These are phyloP conservation scores for Pterocarpus santalinus DNA, from an alignment of 306 rosid species.

Conservation along the genomic window DNA sequence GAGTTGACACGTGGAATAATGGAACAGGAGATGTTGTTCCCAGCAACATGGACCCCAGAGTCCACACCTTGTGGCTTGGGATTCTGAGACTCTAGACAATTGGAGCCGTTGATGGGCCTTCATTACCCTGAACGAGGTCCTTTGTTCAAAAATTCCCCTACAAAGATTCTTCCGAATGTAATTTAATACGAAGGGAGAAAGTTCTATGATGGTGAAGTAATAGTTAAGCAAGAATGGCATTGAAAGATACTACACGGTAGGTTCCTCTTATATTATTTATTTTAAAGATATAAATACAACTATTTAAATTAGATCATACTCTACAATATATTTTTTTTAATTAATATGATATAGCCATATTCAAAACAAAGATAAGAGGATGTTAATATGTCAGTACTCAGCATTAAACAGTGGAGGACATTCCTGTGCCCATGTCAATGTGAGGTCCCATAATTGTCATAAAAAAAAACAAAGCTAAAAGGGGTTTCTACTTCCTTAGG, in stretches of 20 bases:
- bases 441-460: constrained; percentile 41
- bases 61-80: constrained; percentile 22
- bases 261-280: too few species aligned
- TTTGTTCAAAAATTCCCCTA: constrained; percentile 48
- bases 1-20: constrained; percentile 34
- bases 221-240: constrained; percentile 37
- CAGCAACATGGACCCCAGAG: constrained; percentile 22
- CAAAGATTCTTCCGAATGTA: constrained; percentile 35
- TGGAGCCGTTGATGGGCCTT: constrained; percentile 44
- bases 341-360: too few species aligned
- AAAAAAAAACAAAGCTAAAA: constrained; percentile 33
- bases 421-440: constrained; percentile 32
- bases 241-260: not conserved
- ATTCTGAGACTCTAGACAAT: constrained; percentile 33
- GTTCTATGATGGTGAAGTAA: constrained; percentile 39
- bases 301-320: too few species aligned
- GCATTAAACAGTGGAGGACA: not conserved
- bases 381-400: too few species aligned
- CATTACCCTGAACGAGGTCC: constrained; percentile 46
- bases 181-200: constrained; percentile 15
- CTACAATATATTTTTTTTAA: too few species aligned
- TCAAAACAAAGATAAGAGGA: too few species aligned
- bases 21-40: not conserved
- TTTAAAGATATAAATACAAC: too few species aligned
- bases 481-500: constrained; percentile 21